Evolutionary conservation across 108 stramenopile genomes (phyloP), one percentile per base, ranked within the genome.

Genomic region (Cyclotella sp.): DNA sequence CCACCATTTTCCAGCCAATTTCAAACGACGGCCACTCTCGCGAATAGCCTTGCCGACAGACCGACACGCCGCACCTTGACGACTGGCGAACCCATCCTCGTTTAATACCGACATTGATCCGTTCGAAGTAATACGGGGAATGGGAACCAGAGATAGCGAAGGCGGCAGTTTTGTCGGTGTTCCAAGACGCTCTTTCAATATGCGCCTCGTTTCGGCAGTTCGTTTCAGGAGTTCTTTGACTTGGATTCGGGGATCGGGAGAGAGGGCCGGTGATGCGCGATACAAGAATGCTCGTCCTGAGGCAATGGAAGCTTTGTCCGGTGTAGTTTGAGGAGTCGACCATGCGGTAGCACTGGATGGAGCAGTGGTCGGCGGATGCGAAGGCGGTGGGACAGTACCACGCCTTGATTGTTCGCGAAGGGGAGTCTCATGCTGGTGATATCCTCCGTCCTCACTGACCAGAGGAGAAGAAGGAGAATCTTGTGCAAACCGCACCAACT

Each of bases 1-100:
- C 77, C 79, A 91, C 76, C 87, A 89, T 21, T 79, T 83, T 9
- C 90, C 89, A 58, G 66, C 77, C 51, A 94, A 68, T 4, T 86
- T 70, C 68, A 94, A 68, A 47, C 87, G 84, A 54, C 73, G 68
- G 5, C 89, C 93, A 84, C 90, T 91, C 27, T 84, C 88, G 43
- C 84, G 70, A 45, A 94, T 65, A 0, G 87, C 40, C 43, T 84
- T 83, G 0, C 79, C 79, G 13, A 87, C 86, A 15, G 77, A 52
- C 16, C 75, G 60, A 68, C 76, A 88, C 28, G 74, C 84, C 10
- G 65, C 81, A 58, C 75, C 75, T 61, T 82, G 81, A 9, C 71
- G 81, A 58, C 65, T 82, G 54, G 70, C 64, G 60, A 76, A 75
- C 60, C 57, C 41, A 45, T 75, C 57, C 24, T 65, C 65, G 16